These are phyloP conservation scores for Fistulinella prunicolor DNA, from an alignment of 768 basidiomycete genomes.

Conservation along the genomic window DNA sequence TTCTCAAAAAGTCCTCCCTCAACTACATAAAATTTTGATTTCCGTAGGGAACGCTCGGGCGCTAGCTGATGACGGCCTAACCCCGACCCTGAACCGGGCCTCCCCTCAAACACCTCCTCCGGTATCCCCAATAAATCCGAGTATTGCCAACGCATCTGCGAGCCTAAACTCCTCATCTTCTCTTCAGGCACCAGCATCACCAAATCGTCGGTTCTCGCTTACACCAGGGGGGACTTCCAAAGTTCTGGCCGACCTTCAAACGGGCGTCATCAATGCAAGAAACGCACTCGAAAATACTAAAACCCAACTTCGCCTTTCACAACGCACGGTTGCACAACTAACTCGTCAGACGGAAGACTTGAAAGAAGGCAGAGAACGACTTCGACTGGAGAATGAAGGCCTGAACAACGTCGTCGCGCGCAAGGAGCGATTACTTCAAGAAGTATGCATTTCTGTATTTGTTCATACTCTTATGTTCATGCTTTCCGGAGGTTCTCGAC, in stretches of 20 bases:
- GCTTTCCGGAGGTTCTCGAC: conserved; percentile 57
- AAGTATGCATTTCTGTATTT: conserved; percentile 44
- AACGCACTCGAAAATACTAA: conserved; percentile 87
- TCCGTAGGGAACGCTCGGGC: conserved; percentile 76
- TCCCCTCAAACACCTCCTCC: conserved; percentile 31
- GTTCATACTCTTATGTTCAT: neutral
- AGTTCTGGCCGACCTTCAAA: conserved; percentile 83
- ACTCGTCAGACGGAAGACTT: conserved; percentile 86
- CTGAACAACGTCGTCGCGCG: conserved; percentile 84
- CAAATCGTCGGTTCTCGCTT: conserved; percentile 58
- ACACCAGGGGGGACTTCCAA: conserved; percentile 82
- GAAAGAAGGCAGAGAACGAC: conserved; percentile 80
- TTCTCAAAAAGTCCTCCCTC: conserved; percentile 14
- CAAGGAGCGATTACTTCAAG: conserved; percentile 84
- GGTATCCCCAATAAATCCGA: conserved; percentile 36
- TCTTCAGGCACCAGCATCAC: conserved; percentile 43
- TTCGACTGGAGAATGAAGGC: conserved; percentile 83
- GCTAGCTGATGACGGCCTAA: conserved; percentile 69
- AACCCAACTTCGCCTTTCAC: conserved; percentile 73
- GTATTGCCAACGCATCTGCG: conserved; percentile 22
- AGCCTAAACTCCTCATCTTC: conserved; percentile 33
- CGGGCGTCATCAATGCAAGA: conserved; percentile 74
- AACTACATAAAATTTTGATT: conserved; percentile 16
- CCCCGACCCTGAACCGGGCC: conserved; percentile 32
- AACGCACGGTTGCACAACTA: conserved; percentile 78